Conservation (phyloP, 2,329 filamentous ascomycete species). For the Salinomyces thailandicus region DNA sequence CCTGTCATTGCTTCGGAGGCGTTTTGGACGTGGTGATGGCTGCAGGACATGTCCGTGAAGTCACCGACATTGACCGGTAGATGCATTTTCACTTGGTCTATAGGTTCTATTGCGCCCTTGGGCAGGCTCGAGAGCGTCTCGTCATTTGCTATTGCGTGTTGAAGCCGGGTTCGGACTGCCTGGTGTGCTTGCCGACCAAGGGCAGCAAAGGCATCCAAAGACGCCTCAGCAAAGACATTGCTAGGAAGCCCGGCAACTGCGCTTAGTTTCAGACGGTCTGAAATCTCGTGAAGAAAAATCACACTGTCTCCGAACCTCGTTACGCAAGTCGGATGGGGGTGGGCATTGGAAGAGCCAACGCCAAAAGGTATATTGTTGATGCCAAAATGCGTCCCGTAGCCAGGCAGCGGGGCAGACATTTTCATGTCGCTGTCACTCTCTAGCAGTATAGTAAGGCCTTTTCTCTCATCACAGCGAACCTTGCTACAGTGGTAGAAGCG, state of each 20-base stretch:
- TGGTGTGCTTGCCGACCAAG: conserved; percentile 27
- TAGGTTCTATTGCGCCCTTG: conserved; percentile 21
- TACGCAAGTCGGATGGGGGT: conserved; percentile 34
- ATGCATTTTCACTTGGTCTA: conserved; percentile 40
- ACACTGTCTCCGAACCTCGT: conserved; percentile 44
- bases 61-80: conserved; percentile 46
- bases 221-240: conserved; percentile 24
- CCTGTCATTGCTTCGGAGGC: conserved; percentile 35
- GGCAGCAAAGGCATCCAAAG: conserved; percentile 42
- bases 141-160: conserved; percentile 21
- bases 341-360: conserved; percentile 35
- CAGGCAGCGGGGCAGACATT: conserved; percentile 11
- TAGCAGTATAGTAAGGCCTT: too few relatives aligned
- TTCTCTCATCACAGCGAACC: too few relatives aligned
- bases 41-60: conserved; percentile 49
- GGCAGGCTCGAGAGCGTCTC: conserved; percentile 14
- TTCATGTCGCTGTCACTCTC: too few relatives aligned
- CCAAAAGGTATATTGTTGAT: conserved; percentile 45
- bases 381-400: conserved; percentile 36
- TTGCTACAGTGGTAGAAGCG: too few relatives aligned
- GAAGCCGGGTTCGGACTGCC: conserved; percentile 31
- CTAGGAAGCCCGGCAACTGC: conserved; percentile 8
- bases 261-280: conserved; percentile 2
- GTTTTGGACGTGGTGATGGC: conserved; percentile 42
- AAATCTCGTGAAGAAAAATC: conserved; percentile 35